Conservation (phyloP, 1,284 basidiomycete species). For the Ustanciosporium gigantosporum region DNA sequence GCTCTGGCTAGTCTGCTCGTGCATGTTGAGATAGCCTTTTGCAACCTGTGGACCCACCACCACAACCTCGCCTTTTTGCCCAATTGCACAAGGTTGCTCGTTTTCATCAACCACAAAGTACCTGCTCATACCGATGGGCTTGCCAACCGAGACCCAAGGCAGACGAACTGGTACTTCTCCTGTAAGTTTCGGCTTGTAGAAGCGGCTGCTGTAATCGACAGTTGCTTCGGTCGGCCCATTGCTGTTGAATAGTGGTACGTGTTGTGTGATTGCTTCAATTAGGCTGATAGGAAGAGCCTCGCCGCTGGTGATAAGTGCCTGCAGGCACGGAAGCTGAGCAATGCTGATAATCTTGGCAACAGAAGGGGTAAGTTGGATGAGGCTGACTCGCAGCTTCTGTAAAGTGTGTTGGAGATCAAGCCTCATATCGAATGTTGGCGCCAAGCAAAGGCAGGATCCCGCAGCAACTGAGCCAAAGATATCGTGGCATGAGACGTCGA, state of each 20-base stretch:
- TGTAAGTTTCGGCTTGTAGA: not conserved
- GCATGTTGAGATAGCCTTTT: not conserved
- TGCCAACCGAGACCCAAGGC: conserved; percentile 3
- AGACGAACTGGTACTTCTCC: not conserved
- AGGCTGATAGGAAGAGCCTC: not conserved
- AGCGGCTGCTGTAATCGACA: conserved; percentile 2
- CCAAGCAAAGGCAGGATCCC: conserved; percentile 1
- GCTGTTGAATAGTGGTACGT: conserved; percentile 3
- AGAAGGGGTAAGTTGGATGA: conserved; percentile 1
- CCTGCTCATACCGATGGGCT: not conserved
- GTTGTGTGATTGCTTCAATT: conserved; percentile 1
- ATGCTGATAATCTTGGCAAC: not conserved
- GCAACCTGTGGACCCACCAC: not conserved
- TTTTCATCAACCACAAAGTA: conserved; percentile 1
- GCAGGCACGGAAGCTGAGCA: not conserved
- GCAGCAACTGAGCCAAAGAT: conserved; percentile 2
- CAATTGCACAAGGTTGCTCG: not conserved
- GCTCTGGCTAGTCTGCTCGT: not conserved
- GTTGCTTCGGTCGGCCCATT: conserved; percentile 6
- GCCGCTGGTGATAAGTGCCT: not conserved
- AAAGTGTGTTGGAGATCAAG: conserved; percentile 1
- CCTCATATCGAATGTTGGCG: not conserved
- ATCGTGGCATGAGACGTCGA: conserved; percentile 1
- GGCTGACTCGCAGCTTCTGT: not conserved
- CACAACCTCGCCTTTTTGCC: not conserved